Percentiles rank a stretch among this genome's conserved stretches.
Evolutionary conservation across 2,329 filamentous ascomycete species (phyloP).

Genomic region (Venturia asperata): DNA sequence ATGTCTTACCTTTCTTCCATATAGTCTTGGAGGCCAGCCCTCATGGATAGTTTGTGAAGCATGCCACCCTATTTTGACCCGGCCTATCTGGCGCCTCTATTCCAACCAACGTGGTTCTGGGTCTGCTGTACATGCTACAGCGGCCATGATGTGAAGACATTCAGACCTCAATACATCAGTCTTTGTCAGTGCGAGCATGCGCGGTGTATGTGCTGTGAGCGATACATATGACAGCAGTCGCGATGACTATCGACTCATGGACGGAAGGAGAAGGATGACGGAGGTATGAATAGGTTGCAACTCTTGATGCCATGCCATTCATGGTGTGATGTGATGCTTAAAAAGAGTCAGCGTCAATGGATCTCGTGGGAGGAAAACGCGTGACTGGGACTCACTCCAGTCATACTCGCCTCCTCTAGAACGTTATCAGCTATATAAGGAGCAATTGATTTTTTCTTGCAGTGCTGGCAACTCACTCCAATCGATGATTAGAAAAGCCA

Average conservation of each 20-base stretch:
- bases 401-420: too few relatives aligned
- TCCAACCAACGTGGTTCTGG: background rate
- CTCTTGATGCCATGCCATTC: too few relatives aligned
- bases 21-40: background rate
- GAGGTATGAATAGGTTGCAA: too few relatives aligned
- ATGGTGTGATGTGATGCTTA: too few relatives aligned
- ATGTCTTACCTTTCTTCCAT: background rate
- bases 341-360: too few relatives aligned
- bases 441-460: too few relatives aligned
- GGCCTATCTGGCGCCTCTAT: background rate
- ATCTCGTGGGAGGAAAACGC: too few relatives aligned
- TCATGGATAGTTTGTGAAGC: background rate
- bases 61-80: background rate
- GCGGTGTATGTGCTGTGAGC: background rate
- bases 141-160: background rate
- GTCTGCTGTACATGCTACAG: background rate
- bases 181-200: background rate
- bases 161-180: background rate
- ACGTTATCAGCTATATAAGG: too few relatives aligned
- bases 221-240: background rate
- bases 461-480: too few relatives aligned
- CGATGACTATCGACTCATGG: background rate
- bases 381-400: too few relatives aligned
- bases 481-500: too few relatives aligned
- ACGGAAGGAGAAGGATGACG: too few relatives aligned